Evolutionary conservation across 140 eudicot genomes (phyloP), one percentile per base, ranked within the genome.

Genomic region (Oenanthe javanica): DNA sequence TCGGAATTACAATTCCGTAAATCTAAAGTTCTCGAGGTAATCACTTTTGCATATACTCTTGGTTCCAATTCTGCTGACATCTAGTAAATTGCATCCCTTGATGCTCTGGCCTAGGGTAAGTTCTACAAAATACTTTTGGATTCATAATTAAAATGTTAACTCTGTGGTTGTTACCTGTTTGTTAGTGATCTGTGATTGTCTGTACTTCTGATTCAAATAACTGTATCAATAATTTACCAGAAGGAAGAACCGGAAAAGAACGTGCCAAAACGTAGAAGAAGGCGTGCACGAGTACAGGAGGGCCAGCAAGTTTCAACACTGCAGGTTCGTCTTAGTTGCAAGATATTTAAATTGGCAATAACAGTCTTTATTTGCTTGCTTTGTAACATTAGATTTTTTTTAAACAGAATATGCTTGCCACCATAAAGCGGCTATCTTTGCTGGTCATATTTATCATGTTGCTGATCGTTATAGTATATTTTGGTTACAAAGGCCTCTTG

Each of bases 401-500:
- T 82, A 45, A 75, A 84, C 96, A 96, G 99, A 96, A 82, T 84
- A 78, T 91, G 9, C 51, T 83, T 19, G 85, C 79, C 61, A 76
- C 71, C 55, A 36, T 91, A 63, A 59, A 86, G 86, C 81, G 78
- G 89, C 36, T 91, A 42, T 14, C 89, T 74, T 50, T 96, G 82
- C n/a, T 91, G 38, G 84, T 91, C 70, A 19, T 84, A 72, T 77
- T 91, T 75, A 77, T 82, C 84, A 83, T 83, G 25, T 70, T 72
- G 72, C 72, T 92, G 64, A 75, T 86, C 70, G 89, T 88, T 72
- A 80, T 82, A 63, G 88, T 84, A 64, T 93, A 90, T 82, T 88
- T 72, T 76, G 96, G 98, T 38, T 96, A 91, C 82, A 91, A 87
- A 67, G 97, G 97, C 9, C 91, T 96, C 40, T 49, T 93, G 63